A percentile compares a stretch with the other conserved stretches of the same genome.
Evolutionary conservation across 2,329 filamentous ascomycete species (phyloP).

Genomic region (Colletotrichum sojae): DNA sequence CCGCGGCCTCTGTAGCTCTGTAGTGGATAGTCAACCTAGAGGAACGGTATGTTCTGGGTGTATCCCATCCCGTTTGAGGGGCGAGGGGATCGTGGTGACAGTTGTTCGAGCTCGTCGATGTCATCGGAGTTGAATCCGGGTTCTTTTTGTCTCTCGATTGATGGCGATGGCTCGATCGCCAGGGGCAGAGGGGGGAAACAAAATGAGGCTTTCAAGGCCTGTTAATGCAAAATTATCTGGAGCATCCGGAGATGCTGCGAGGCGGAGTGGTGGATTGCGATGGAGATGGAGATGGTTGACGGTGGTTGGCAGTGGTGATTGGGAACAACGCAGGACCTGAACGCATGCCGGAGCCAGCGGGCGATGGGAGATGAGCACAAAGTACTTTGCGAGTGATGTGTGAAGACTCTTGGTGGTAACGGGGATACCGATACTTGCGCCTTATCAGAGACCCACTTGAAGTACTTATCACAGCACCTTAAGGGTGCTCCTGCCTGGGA

Average conservation of each 20-base stretch:
- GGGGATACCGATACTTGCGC: slow-evolving; percentile 32
- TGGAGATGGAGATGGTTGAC: neutral
- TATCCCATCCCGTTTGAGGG: neutral
- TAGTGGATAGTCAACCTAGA: no score
- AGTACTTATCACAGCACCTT: slow-evolving; percentile 15
- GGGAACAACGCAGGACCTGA: neutral
- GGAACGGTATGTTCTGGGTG: no score
- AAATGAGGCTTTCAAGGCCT: slow-evolving; percentile 34
- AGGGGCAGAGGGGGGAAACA: neutral
- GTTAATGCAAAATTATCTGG: slow-evolving; percentile 23
- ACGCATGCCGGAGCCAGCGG: neutral
- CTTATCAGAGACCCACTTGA: slow-evolving; percentile 14
- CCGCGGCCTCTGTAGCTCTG: neutral
- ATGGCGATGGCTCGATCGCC: neutral
- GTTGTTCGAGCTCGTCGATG: neutral
- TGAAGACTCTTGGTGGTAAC: neutral
- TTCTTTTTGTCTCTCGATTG: neutral
- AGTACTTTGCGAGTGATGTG: neutral
- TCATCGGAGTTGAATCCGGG: neutral
- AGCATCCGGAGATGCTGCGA: neutral
- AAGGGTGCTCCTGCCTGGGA: slow-evolving; percentile 10
- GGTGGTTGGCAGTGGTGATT: slow-evolving; percentile 12
- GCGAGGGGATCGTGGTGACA: neutral
- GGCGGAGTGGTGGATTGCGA: neutral
- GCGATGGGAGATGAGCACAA: slow-evolving; percentile 1